A percentile compares a stretch with the other conserved stretches of the same genome.
These are phyloP conservation scores for Aspergillus puulaauensis DNA, from an alignment of 2,329 filamentous ascomycete genomes.

Conservation along the genomic window DNA sequence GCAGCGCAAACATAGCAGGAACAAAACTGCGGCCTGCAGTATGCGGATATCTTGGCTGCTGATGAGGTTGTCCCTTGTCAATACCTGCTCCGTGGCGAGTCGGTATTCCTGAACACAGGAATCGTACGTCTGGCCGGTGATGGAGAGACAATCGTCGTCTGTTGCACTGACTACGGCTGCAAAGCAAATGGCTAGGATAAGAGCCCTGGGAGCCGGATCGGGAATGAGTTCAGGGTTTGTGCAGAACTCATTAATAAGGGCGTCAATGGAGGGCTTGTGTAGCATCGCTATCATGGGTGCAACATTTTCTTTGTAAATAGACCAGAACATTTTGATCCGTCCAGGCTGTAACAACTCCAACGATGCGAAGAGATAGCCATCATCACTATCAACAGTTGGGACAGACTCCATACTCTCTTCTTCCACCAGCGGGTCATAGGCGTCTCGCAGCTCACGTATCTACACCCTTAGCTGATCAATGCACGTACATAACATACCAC, in stretches of 20 bases:
- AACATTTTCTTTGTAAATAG: slow-evolving; percentile 18
- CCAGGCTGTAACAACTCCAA: too few species aligned
- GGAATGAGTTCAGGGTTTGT: background rate
- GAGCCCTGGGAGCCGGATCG: background rate
- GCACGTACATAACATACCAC: background rate
- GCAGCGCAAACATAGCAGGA: slow-evolving; percentile 15
- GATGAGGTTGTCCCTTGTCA: slow-evolving; percentile 17
- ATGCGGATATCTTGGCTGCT: slow-evolving; percentile 9
- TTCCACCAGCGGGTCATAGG: background rate
- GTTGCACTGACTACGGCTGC: background rate
- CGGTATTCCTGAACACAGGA: background rate
- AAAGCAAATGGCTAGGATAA: background rate
- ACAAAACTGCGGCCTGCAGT: slow-evolving; percentile 20
- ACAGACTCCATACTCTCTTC: background rate
- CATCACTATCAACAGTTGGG: too few species aligned
- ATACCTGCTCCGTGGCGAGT: slow-evolving; percentile 7
- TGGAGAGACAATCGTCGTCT: background rate
- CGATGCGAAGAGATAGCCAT: too few species aligned
- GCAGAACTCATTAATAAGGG: background rate
- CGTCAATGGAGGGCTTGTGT: slow-evolving; percentile 9
- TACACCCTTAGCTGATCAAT: background rate
- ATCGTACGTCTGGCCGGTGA: too few species aligned
- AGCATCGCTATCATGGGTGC: slow-evolving; percentile 22
- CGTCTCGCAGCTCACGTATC: background rate
- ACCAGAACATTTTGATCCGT: slow-evolving; percentile 15